Evolutionary conservation across 768 basidiomycete species (phyloP), one percentile per base, ranked within the genome.

Genomic region (Rubroboletus satanas): DNA sequence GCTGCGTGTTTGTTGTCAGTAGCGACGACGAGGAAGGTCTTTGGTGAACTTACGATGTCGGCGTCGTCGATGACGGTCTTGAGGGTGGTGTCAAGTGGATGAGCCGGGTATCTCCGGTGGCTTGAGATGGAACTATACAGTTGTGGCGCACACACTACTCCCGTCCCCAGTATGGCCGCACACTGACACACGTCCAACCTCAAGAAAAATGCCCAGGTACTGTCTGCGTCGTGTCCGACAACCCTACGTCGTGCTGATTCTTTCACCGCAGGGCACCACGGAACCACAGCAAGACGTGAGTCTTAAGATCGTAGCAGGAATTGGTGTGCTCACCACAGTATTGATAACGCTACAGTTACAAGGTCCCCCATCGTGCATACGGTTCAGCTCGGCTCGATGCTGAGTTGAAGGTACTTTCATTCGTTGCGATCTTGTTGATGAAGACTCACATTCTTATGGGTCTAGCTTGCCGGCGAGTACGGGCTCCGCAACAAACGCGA

Each of bases 401-500:
- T 65, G 97, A 99, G 83, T 84, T 99, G 75, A 98, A 98, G 90
- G 94, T 94, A 68, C 56, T 66, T 52, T 11, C 9, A 17, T 28
- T 26, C 10, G 5, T n/a, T 23, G 5, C 14, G 36, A 4, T 48
- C n/a, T 14, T 14, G 47, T 56, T 32, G 26, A 45, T 37, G 12
- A 31, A 39, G n/a, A 29, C 49, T 57, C 31, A 54, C 36, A n/a
- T 44, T 48, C 49, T 48, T 49, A 37, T 26, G 36, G 41, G 15
- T 50, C 38, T 66, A 97, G 96, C 95, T 98, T 76, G 96, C 95
- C 51, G 96, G 97, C 77, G 97, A 99, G 79, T 98, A 95, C 82
- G 97, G 97, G 74, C 92, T 98, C 73, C 91, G 95, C 75, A 98
- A 98, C 90, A 99, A 99, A 83, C 90, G 96, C 73, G 97, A 99